Evolutionary conservation across 176 grass and related monocot genomes (phyloP).

Genomic region (Alopecurus myosuroides): DNA sequence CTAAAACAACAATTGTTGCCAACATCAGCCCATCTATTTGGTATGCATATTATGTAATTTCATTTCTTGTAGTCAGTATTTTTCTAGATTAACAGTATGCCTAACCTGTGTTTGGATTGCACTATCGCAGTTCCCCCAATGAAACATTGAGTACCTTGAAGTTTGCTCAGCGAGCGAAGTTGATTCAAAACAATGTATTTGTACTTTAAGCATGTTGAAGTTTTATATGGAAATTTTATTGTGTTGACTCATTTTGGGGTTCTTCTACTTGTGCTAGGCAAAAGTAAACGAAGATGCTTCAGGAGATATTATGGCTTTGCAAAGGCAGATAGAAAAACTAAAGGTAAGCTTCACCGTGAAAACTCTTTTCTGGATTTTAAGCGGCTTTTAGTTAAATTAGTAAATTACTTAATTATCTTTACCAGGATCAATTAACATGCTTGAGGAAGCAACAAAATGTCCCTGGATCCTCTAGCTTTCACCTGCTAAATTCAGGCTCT

Average conservation of each 20-base stretch:
- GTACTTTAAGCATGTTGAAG: not conserved
- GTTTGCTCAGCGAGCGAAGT: slow-evolving; percentile 90
- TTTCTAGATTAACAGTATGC: slow-evolving; percentile 13
- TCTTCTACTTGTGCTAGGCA: slow-evolving; percentile 51
- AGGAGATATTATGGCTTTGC: slow-evolving; percentile 81
- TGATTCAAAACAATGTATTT: slow-evolving; percentile 98
- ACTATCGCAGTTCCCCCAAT: slow-evolving; percentile 64
- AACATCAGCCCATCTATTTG: slow-evolving; percentile 92
- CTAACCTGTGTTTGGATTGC: slow-evolving; percentile 27
- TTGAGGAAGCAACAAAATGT: slow-evolving; percentile 54
- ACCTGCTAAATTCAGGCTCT: slow-evolving; percentile 43
- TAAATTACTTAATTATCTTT: not conserved
- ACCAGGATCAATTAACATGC: slow-evolving; percentile 61
- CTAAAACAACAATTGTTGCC: slow-evolving; percentile 88
- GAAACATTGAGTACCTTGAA: slow-evolving; percentile 96
- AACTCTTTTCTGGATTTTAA: slow-evolving; percentile 1
- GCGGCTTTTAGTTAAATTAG: slow-evolving; percentile 7
- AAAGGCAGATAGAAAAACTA: slow-evolving; percentile 77
- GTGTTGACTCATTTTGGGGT: not conserved
- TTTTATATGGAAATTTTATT: slow-evolving; percentile 12
- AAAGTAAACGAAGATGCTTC: slow-evolving; percentile 93
- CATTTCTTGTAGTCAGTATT: slow-evolving; percentile 12
- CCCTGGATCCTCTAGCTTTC: slow-evolving; percentile 37
- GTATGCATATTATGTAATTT: slow-evolving; percentile 38
- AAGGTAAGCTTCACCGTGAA: slow-evolving; percentile 43